Evolutionary conservation across 2,329 filamentous ascomycete genomes (phyloP).

Genomic region (Alternaria novae-zelandiae): DNA sequence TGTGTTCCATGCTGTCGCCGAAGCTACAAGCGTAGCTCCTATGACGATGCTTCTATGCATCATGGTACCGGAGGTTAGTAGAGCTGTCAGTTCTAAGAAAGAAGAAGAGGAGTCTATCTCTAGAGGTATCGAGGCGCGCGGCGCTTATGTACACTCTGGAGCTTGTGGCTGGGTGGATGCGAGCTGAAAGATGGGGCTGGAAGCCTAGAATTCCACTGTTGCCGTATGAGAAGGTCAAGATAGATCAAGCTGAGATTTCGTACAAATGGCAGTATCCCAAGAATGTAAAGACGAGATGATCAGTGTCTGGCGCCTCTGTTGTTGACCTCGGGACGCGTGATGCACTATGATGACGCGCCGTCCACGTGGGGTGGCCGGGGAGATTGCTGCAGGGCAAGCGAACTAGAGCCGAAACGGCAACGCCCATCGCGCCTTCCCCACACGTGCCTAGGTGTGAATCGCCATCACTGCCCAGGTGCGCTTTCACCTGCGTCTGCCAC

Average conservation of each 20-base stretch:
- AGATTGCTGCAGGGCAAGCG: background rate
- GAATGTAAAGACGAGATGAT: background rate
- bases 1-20: slow-evolving; percentile 38
- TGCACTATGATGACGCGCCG: slow-evolving; percentile 14
- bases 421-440: background rate
- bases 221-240: background rate
- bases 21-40: slow-evolving; percentile 19
- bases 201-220: background rate
- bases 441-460: background rate
- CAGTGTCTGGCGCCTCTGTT: background rate
- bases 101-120: background rate
- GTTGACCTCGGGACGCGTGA: slow-evolving; percentile 7
- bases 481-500: background rate
- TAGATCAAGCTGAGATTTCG: background rate
- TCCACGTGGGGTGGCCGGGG: background rate
- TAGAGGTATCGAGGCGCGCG: background rate
- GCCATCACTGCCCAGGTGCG: background rate
- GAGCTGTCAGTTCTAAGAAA: background rate
- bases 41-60: background rate
- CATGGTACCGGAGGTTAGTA: background rate
- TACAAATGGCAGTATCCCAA: background rate
- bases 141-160: background rate
- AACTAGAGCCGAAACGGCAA: slow-evolving; percentile 7
- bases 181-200: background rate
- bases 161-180: slow-evolving; percentile 1